Evolutionary conservation across 306 rosid species (phyloP).

Genomic region (Corylus avellana): DNA sequence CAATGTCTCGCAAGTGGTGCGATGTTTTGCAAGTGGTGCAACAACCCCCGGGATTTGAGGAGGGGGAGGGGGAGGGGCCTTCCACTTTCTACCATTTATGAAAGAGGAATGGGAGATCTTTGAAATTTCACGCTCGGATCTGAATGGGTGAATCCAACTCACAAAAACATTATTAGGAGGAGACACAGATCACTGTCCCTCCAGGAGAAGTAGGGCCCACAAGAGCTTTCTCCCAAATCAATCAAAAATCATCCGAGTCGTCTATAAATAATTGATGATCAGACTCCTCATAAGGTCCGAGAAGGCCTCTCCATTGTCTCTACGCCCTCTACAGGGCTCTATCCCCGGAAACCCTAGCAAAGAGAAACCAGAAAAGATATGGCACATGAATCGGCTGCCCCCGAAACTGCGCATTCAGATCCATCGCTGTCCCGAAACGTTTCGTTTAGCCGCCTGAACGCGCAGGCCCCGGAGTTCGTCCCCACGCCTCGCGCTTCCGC

Average conservation of each 20-base stretch:
- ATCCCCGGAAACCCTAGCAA: neutral
- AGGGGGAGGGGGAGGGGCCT: too few relatives aligned
- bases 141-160: too few relatives aligned
- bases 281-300: conserved; percentile 9
- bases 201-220: neutral
- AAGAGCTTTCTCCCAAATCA: too few relatives aligned
- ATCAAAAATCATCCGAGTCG: neutral
- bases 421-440: conserved; percentile 46
- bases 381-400: conserved; percentile 51
- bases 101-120: too few relatives aligned
- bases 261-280: conserved; percentile 19
- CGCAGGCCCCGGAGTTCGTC: conserved; percentile 86
- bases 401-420: conserved; percentile 33
- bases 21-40: too few relatives aligned
- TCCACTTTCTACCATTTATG: too few relatives aligned
- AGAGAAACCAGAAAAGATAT: conserved; percentile 1
- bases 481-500: conserved; percentile 57
- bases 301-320: conserved; percentile 37
- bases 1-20: too few relatives aligned
- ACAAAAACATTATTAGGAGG: too few relatives aligned
- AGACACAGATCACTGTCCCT: too few relatives aligned
- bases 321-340: conserved; percentile 28
- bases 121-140: too few relatives aligned
- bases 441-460: conserved; percentile 87
- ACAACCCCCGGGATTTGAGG: too few relatives aligned